Evolutionary conservation across 495 filamentous ascomycete genomes (phyloP), one percentile per base, ranked within the genome.

Genomic region (Penicillium parvum): DNA sequence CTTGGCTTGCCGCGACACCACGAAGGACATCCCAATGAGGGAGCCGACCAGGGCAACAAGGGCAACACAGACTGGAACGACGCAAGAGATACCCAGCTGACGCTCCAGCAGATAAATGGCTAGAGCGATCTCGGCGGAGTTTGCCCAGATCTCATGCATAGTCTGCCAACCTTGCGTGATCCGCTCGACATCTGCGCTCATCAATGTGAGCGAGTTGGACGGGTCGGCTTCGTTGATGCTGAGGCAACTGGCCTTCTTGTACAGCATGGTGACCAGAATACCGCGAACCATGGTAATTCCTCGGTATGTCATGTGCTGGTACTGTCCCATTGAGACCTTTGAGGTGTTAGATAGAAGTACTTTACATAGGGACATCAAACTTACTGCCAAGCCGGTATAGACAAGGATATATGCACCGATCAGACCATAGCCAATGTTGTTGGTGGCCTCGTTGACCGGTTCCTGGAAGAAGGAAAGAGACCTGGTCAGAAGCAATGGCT

Each of bases 391-490:
- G 0, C 81, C 80, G 17, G 66, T 45, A 45, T 85, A 86, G 0
- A 85, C 76, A 5, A 82, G 42, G 14, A 73, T 52, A 45, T 76
- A 80, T 1, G 81, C 83, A n/a, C 77, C 82, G 42, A 86, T 81
- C 37, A 84, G 57, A 3, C 81, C 81, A 53, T 83, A 82, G 3
- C 82, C 78, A 18, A 71, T 45, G 44, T 83, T 77, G 10, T 55
- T 69, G 4, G 64, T 63, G 37, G 43, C 52, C 6, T 49, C 27
- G 16, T 61, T 69, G 0, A 57, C 61, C 4, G 73, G 65, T 37
- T 72, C 52, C 6, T 65, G 42, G 4, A 76, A 72, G 33, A 76
- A 73, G 5, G 49, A 53, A 4, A 83, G 53, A 0, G 77, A 69
- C 8, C 71, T 62, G 32, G 77, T 67, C 10, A 87, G 68, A 15